A percentile compares a stretch with the other conserved stretches of the same genome.
Conservation (phyloP, 108 stramenopile genomes). For the Stephanodiscus minutulus region DNA sequence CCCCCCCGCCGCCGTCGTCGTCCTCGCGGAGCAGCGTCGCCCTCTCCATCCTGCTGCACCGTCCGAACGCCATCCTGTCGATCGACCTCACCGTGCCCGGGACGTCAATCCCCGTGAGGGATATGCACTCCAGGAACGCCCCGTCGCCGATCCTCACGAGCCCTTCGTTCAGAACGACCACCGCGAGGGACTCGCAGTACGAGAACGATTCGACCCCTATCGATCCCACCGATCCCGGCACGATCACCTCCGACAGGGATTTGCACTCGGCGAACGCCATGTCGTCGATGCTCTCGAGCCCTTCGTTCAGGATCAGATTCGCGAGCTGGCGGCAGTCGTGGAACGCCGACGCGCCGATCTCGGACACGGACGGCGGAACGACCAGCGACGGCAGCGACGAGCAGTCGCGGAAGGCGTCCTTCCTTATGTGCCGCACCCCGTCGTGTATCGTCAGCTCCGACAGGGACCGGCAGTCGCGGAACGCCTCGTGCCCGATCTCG, state of each 20-base stretch:
- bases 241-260: background rate
- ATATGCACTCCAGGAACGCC: slow-evolving; percentile 26
- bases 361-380: background rate
- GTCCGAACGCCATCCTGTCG: slow-evolving; percentile 12
- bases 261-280: slow-evolving; percentile 15
- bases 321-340: background rate
- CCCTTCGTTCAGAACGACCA: slow-evolving; percentile 7
- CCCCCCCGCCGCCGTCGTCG: too few relatives aligned
- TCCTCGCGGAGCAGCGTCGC: background rate
- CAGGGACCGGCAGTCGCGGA: slow-evolving; percentile 4
- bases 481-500: slow-evolving; percentile 12
- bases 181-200: slow-evolving; percentile 1
- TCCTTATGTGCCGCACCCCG: background rate
- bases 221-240: background rate
- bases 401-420: slow-evolving; percentile 13
- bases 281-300: slow-evolving; percentile 4
- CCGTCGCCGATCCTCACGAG: slow-evolving; percentile 10
- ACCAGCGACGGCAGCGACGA: background rate
- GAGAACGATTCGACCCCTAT: slow-evolving; percentile 14
- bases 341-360: slow-evolving; percentile 9
- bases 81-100: slow-evolving; percentile 14
- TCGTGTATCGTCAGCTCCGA: background rate
- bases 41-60: background rate
- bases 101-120: background rate
- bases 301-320: slow-evolving; percentile 4